phyloP scores from a whole-genome alignment of 2,329 filamentous ascomycete genomes.

The Fusarium sp. region DNA sequence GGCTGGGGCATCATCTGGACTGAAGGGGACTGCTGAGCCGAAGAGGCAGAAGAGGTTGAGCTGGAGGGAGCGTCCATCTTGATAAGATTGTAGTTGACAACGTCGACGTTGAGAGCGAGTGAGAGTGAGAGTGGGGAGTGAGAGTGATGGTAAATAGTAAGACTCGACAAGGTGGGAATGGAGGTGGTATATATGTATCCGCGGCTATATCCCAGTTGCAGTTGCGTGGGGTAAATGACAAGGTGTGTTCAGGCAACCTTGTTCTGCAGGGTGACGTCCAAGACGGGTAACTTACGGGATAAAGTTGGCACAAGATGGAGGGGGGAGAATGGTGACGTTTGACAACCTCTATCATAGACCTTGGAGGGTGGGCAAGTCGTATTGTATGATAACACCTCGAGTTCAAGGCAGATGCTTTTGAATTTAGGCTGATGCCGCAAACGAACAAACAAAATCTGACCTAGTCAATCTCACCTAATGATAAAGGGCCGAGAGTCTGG shows the following conservation, averaged over 20 bases:
- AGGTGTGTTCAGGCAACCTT: conserved; percentile 9
- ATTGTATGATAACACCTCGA: background rate
- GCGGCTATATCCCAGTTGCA: background rate
- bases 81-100: background rate
- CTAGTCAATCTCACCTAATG: background rate
- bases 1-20: conserved; percentile 40
- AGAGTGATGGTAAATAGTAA: background rate
- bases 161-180: conserved; percentile 8
- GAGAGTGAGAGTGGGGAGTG: background rate
- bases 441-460: background rate
- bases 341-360: too few relatives aligned
- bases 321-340: conserved; percentile 27
- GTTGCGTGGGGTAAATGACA: conserved; percentile 30
- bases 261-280: conserved; percentile 32
- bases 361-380: conserved; percentile 1
- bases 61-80: conserved; percentile 50
- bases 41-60: conserved; percentile 42
- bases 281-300: background rate
- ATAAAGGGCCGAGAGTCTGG: conserved; percentile 29
- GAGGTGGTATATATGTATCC: conserved; percentile 26
- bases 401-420: background rate
- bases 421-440: conserved; percentile 33
- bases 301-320: conserved; percentile 10
- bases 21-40: conserved; percentile 47
- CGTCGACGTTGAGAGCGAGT: conserved; percentile 6